Evolutionary conservation across 805 yeast species (phyloP).

Genomic region (Candida orba): DNA sequence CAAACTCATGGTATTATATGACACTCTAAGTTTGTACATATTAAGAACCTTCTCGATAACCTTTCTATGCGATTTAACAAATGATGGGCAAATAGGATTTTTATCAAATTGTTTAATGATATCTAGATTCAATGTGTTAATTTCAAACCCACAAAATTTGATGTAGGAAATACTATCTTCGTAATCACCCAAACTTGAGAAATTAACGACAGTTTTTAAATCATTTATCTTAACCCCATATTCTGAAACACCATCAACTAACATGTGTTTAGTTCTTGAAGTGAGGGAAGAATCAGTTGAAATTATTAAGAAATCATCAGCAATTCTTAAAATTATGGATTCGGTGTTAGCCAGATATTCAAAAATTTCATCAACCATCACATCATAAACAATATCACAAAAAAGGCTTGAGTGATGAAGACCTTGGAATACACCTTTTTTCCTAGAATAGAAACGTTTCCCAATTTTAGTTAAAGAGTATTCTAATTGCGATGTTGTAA

Average conservation of each 20-base stretch:
- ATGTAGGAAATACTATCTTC: slow-evolving; percentile 10
- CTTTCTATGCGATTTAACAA: slow-evolving; percentile 9
- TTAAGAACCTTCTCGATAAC: slow-evolving; percentile 10
- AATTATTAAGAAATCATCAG: slow-evolving; percentile 80
- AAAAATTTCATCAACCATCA: slow-evolving; percentile 35
- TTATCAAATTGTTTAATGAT: slow-evolving; percentile 28
- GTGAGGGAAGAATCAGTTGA: slow-evolving; percentile 36
- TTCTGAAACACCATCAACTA: slow-evolving; percentile 32
- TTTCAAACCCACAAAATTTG: slow-evolving; percentile 37
- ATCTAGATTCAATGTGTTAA: slow-evolving; percentile 28
- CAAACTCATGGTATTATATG: slow-evolving; percentile 23
- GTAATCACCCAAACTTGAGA: slow-evolving; percentile 12
- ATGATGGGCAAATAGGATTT: slow-evolving; percentile 11
- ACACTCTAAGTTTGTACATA: slow-evolving; percentile 27
- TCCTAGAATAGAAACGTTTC: slow-evolving; percentile 37
- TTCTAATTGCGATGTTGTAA: slow-evolving; percentile 47
- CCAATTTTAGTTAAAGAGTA: slow-evolving; percentile 38
- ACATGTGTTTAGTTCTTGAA: slow-evolving; percentile 20
- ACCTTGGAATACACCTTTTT: slow-evolving; percentile 79
- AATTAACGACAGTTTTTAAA: slow-evolving; percentile 32
- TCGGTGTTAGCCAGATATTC: slow-evolving; percentile 18
- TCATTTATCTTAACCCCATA: slow-evolving; percentile 25
- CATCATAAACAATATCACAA: slow-evolving; percentile 68
- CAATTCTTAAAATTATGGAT: slow-evolving; percentile 51
- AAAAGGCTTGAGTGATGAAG: slow-evolving; percentile 66